Base-by-base conservation (phyloP, 345 rosid genomes). In the Eutrema heterophyllum region DNA sequence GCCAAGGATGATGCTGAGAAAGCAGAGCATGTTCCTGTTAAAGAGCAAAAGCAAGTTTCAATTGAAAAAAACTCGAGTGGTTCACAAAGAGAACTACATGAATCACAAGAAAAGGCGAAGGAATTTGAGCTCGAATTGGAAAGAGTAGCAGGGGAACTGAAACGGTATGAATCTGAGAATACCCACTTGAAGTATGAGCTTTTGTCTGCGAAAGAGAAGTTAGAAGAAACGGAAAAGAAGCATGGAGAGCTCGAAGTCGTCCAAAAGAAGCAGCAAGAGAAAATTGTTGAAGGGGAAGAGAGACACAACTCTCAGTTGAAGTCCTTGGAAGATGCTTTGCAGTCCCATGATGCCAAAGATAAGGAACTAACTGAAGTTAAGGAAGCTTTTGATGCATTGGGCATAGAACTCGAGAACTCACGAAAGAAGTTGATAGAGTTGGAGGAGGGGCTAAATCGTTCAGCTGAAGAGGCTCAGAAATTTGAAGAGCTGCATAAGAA, bases 401-500 rank as follows among this genome's bases (percentile, higher is more conserved):
- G 75, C 57, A 80, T 87, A 41, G 93, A 96, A 67, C 83, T 87
- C 27, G 90, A 85, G 71, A 85, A 49, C 72, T 87, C 94, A 7
- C 77, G 84, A 75, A 89, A 86, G 83, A 86, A 81, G 80, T 77
- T 84, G 84, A 76, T 73, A 43, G 90, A 89, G 69, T 71, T 88
- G 85, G 93, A 87, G 49, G 75, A 83, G 53, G 89, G 86, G 78
- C 81, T 94, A 61, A 82, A 74, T n/a, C 12, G 50, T 72, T 86
- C 98, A 18, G 79, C 68, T 4, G 81, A 67, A 14, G 97, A 91
- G 73, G 86, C 89, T 29, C 83, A 68, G 81, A 91, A 84, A 80
- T 92, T 83, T 49, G 96, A 95, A 82, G 97, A 87, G 73, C 80
- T 95, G 81, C 97, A 90, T 74, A 85, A 82, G 70, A 72, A 90